A percentile compares a stretch with the other conserved stretches of the same genome.
These are phyloP conservation scores for Pseudogymnoascus verrucosus DNA, from an alignment of 2,329 filamentous ascomycete genomes.

Conservation along the genomic window DNA sequence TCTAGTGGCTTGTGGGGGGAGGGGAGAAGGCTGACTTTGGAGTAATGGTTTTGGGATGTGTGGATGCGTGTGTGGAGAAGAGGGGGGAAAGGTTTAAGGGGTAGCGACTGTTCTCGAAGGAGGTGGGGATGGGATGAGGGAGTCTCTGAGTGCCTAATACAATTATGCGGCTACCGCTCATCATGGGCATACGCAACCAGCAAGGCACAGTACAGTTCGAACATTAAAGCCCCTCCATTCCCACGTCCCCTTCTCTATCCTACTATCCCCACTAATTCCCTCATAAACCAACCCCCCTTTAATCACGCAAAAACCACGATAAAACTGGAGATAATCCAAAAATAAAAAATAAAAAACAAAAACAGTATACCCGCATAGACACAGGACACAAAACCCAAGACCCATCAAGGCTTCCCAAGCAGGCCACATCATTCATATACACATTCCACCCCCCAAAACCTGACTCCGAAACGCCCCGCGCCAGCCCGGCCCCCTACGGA, in stretches of 20 bases:
- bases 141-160: too few relatives aligned
- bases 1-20: neutral
- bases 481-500: neutral
- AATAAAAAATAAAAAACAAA: neutral
- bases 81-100: neutral
- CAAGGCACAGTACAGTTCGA: neutral
- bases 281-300: neutral
- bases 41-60: neutral
- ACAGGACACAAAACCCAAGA: neutral
- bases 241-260: neutral
- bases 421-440: constrained; percentile 7
- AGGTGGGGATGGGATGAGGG: too few relatives aligned
- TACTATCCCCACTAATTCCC: neutral
- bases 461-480: neutral
- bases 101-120: too few relatives aligned
- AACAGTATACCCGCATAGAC: neutral
- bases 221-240: neutral
- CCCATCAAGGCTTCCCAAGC: neutral
- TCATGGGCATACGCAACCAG: neutral
- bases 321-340: neutral
- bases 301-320: neutral
- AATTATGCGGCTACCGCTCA: too few relatives aligned
- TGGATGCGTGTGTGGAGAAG: neutral
- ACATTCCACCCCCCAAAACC: neutral
- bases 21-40: neutral